phyloP scores from a whole-genome alignment of 2,329 filamentous ascomycete species.

The Allantophomopsis lycopodina region DNA sequence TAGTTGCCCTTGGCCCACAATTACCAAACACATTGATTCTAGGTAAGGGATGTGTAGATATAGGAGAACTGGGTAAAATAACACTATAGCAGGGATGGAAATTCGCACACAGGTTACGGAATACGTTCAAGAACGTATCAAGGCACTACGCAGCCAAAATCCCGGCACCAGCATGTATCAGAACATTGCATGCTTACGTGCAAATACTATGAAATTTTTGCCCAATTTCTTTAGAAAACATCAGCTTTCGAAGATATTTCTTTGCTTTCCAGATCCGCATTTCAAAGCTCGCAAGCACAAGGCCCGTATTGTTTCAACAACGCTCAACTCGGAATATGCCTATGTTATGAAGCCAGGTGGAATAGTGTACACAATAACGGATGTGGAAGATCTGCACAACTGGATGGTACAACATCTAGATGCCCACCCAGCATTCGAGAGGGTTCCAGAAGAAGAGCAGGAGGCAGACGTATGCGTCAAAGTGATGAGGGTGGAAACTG shows the following conservation, averaged over 20 bases:
- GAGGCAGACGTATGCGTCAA: slow-evolving; percentile 57
- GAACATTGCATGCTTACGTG: slow-evolving; percentile 78
- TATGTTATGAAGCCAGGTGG: slow-evolving; percentile 75
- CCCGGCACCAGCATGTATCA: slow-evolving; percentile 46
- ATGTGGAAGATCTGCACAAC: slow-evolving; percentile 83
- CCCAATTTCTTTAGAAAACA: slow-evolving; percentile 83
- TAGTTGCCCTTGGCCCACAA: slow-evolving; percentile 71
- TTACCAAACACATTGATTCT: slow-evolving; percentile 74
- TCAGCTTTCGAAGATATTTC: slow-evolving; percentile 84
- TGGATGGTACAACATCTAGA: slow-evolving; percentile 90
- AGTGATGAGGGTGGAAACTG: slow-evolving; percentile 72
- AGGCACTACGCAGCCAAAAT: slow-evolving; percentile 61
- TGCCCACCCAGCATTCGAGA: slow-evolving; percentile 64
- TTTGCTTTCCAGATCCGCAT: slow-evolving; percentile 96
- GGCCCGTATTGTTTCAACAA: slow-evolving; percentile 80
- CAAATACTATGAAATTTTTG: slow-evolving; percentile 99
- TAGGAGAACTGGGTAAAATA: background rate
- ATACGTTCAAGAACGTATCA: slow-evolving; percentile 80
- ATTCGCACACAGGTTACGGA: slow-evolving; percentile 83
- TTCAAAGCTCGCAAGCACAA: slow-evolving; percentile 98
- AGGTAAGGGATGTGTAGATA: slow-evolving; percentile 34
- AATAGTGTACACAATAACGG: slow-evolving; percentile 89
- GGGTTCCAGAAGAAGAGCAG: slow-evolving; percentile 53
- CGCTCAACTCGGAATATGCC: slow-evolving; percentile 86
- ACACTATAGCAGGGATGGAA: slow-evolving; percentile 54